Conservation (phyloP, 164 flowering plant genomes). For the Pachysandra terminalis region DNA sequence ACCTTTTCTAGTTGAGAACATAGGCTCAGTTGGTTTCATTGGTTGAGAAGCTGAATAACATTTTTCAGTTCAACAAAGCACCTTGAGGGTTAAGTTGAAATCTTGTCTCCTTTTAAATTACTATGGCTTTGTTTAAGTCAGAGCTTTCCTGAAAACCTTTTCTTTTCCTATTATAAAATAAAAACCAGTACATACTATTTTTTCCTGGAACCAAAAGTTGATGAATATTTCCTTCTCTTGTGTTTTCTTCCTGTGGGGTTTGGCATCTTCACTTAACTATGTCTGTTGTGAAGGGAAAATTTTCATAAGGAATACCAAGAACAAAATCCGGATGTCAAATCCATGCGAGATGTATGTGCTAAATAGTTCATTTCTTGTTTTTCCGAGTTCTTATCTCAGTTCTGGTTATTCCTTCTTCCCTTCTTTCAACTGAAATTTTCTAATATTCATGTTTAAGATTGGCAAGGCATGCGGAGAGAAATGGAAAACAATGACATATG, state of each 20-base stretch:
- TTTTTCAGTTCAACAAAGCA: too few species aligned
- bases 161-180: too few species aligned
- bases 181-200: too few species aligned
- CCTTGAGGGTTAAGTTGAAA: too few species aligned
- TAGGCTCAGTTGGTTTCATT: too few species aligned
- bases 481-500: constrained; percentile 92
- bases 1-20: too few species aligned
- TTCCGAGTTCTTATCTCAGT: not conserved
- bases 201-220: not conserved
- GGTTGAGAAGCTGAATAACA: too few species aligned
- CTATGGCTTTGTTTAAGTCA: too few species aligned
- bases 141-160: too few species aligned
- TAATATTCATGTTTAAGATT: constrained; percentile 39
- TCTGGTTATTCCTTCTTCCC: not conserved
- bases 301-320: constrained; percentile 85
- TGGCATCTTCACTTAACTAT: constrained; percentile 2
- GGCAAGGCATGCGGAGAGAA: constrained; percentile 98
- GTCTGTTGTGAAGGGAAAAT: constrained; percentile 63
- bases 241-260: constrained; percentile 21
- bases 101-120: too few species aligned
- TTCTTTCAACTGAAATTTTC: constrained; percentile 1
- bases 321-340: constrained; percentile 83
- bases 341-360: constrained; percentile 89
- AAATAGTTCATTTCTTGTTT: not conserved
- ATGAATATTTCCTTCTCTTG: constrained; percentile 24